Percentiles rank a stretch among this genome's conserved stretches.
phyloP scores from a whole-genome alignment of 164 flowering plant genomes.

The Chloranthus sessilifolius region DNA sequence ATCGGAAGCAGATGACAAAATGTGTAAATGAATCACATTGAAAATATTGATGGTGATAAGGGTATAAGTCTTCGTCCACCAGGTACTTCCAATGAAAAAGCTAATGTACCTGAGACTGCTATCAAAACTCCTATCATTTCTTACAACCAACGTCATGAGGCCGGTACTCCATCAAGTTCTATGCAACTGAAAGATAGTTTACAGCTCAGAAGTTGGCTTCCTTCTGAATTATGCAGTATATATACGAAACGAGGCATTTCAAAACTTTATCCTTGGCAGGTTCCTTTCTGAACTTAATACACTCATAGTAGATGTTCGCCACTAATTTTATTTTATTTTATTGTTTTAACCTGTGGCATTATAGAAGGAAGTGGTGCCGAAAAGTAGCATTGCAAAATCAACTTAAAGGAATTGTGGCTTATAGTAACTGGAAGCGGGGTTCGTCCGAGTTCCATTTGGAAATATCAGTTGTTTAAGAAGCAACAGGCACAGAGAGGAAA shows the following conservation, averaged over 20 bases:
- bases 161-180: constrained; percentile 65
- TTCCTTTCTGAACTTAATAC: constrained; percentile 17
- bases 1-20: constrained; percentile 13
- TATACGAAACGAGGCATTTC: constrained; percentile 72
- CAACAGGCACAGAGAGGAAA: no score
- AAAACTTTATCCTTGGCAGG: constrained; percentile 93
- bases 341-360: no score
- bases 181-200: constrained; percentile 27
- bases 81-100: neutral
- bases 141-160: constrained; percentile 22
- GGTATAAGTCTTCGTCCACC: neutral
- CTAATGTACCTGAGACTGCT: constrained; percentile 16
- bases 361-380: no score
- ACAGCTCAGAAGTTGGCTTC: constrained; percentile 76
- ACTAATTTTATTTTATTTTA: no score
- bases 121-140: constrained; percentile 12
- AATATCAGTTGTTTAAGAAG: no score
- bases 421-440: no score
- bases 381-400: no score
- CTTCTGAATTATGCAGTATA: constrained; percentile 64
- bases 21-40: constrained; percentile 10
- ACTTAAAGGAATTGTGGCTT: no score
- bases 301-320: no score
- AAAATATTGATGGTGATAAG: neutral
- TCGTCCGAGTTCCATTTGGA: no score